Base-by-base conservation (phyloP, 768 basidiomycete genomes). In the Pilatotrama ljubarskyi region DNA sequence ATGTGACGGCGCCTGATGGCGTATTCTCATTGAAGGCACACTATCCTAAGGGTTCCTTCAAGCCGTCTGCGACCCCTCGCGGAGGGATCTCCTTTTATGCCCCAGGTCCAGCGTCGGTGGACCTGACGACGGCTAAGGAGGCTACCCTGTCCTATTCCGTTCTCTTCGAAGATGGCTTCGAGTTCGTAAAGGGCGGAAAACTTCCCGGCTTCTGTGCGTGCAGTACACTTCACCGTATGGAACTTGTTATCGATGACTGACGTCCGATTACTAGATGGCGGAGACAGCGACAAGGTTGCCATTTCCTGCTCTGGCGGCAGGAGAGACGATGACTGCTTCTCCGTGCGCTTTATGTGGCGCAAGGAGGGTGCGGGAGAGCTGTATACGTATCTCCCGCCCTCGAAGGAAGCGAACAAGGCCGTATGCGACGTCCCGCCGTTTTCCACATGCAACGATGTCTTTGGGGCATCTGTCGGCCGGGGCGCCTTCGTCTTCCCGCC, bases 71-170 rank as follows among this genome's bases (percentile, higher is more conserved):
- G 61, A 46, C 68, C 17, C 80, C 80, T 15, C 74, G 73, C 51
- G 86, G 86, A 53, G 88, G 88, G 15, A 74, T 88, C 69, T 87
- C 86, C 20, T 88, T 90, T 80, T 90, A 91, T 70, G 80, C 87
- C 43, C 79, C 81, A 40, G 88, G 87, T 3, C 82, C 84, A 6
- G 25, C 63, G 35, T 65, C 71, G 60, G 76, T 85, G 43, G 81
- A 84, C 69, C 73, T 88, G 60, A 79, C 78, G 50, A 80, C 72
- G 3, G 89, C 86, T n/a, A 86, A 84, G 69, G 87, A 90, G 65
- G 82, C 83, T 13, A 84, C 84, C 2, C 82, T 90, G 64, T 82
- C 72, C 3, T 82, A 81, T 74, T 82, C 84, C 1, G 81, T 87
- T 29, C 84, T 75, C 74, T 88, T 90, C 74, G 74, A 80, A 26